Base-by-base conservation (phyloP, 2,329 filamentous ascomycete species). In the Penicillium brasilianum region DNA sequence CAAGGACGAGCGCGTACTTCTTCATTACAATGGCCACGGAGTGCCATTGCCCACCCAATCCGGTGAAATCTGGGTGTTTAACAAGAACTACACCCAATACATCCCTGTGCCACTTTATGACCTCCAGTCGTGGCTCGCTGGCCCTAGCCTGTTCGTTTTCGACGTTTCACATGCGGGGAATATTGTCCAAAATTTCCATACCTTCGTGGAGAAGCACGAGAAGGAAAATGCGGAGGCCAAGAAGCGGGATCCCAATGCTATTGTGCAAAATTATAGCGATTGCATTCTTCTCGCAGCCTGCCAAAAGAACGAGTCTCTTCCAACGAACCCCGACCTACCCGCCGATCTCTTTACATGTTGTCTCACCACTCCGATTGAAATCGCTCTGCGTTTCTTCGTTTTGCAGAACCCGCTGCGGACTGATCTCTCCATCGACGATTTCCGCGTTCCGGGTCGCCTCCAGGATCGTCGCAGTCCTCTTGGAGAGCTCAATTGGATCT, bases 41-140 rank as follows among this genome's bases (percentile, higher is more conserved):
- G 95, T 99, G 11, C 95, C 95, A 1, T 92, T 97, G 72, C 95
- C 95, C 3, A 99, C 95, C 0, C 88, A 91, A 3, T 97, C 94
- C 4, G 95, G 95, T 14, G 95, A 99, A 77, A 96, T 99, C 20
- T 99, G 95, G 95, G 96, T 98, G 5, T 99, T 99, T 77, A 99
- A 99, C 78, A 94, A 95, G 70, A 98, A 92, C 68, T 99, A 97
- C 75, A 99, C 95, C 0, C 95, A 99, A 78, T 99, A 99, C 74
- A 99, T 99, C 44, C 95, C 95, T 0, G 91, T 99, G 46, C 97
- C 94, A 0, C 82, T 99, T 9, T 97, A 96, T 72, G 95, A 99
- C 74, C 81, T 99, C 48, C 94, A 98, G 77, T 90, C 91, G 60
- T 99, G 95, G 95, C 87, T 99, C 8, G 93, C 94, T 64, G 94